Evolutionary conservation across 2,329 filamentous ascomycete genomes (phyloP).

Genomic region (Nemania sp.): DNA sequence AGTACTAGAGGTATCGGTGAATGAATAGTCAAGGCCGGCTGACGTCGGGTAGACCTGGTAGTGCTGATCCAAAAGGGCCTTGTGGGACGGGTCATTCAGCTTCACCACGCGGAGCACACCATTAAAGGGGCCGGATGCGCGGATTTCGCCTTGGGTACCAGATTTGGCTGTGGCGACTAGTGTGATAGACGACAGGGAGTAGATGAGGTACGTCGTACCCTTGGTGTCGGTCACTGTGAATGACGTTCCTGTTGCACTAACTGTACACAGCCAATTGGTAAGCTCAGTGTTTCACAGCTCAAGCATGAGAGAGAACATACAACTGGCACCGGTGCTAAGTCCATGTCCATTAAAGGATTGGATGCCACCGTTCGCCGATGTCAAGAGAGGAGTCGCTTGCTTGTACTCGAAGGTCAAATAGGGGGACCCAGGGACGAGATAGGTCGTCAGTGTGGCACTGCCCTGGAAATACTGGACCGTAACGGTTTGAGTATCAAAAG

Average conservation of each 20-base stretch:
- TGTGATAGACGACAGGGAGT: slow-evolving; percentile 12
- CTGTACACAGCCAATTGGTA: background rate
- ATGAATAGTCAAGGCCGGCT: slow-evolving; percentile 14
- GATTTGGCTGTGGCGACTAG: slow-evolving; percentile 4
- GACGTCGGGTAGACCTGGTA: slow-evolving; percentile 10
- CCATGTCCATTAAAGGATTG: slow-evolving; percentile 13
- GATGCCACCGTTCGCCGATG: slow-evolving; percentile 12
- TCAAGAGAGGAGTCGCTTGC: slow-evolving; percentile 11
- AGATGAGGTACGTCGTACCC: slow-evolving; percentile 15
- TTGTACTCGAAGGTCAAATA: slow-evolving; percentile 13
- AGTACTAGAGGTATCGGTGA: slow-evolving; percentile 7
- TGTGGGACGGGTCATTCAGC: slow-evolving; percentile 13
- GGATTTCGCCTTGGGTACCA: background rate
- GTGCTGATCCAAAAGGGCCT: slow-evolving; percentile 11
- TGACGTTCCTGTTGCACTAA: slow-evolving; percentile 7
- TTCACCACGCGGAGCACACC: slow-evolving; percentile 18
- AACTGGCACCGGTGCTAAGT: slow-evolving; percentile 9
- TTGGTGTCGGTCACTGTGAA: slow-evolving; percentile 10
- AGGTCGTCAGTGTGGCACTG: slow-evolving; percentile 2
- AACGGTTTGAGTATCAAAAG: slow-evolving; percentile 14
- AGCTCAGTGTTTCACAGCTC: background rate
- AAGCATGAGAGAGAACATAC: background rate
- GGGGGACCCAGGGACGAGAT: slow-evolving; percentile 16
- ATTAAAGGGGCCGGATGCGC: slow-evolving; percentile 3
- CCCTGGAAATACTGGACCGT: slow-evolving; percentile 17